Conservation (phyloP, 1,139 yeast genomes). For the Sugiyamaella novakii region DNA sequence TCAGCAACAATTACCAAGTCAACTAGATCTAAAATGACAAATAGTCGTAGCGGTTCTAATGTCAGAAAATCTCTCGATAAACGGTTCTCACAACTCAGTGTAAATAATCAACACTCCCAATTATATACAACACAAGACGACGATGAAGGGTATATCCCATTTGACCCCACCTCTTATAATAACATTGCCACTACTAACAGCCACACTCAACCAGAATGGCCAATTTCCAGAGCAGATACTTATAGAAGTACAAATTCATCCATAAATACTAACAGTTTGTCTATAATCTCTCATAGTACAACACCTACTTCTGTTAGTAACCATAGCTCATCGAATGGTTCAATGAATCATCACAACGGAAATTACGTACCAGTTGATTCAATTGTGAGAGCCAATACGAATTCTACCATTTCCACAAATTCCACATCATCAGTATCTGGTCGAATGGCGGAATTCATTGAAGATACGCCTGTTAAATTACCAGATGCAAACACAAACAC, state of each 20-base stretch:
- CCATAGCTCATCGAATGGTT: slow-evolving; percentile 8
- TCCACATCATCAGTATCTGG: slow-evolving; percentile 5
- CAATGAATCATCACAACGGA: background rate
- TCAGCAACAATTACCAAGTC: no score
- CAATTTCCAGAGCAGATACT: slow-evolving; percentile 32
- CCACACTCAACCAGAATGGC: slow-evolving; percentile 4
- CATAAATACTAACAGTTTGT: slow-evolving; percentile 31
- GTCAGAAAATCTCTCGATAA: no score
- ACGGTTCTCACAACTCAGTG: slow-evolving; percentile 1
- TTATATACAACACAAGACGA: slow-evolving; percentile 18
- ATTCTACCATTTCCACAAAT: slow-evolving; percentile 3
- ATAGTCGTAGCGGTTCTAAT: background rate
- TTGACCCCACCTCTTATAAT: slow-evolving; percentile 36
- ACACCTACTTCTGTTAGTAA: slow-evolving; percentile 45
- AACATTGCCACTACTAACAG: slow-evolving; percentile 16
- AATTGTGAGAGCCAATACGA: slow-evolving; percentile 12
- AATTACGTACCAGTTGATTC: background rate
- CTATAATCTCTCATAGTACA: slow-evolving; percentile 32
- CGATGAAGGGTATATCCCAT: slow-evolving; percentile 34
- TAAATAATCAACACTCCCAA: slow-evolving; percentile 3
- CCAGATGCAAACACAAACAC: slow-evolving; percentile 27
- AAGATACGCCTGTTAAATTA: slow-evolving; percentile 32
- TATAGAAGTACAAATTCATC: slow-evolving; percentile 33
- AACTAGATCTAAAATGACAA: background rate
- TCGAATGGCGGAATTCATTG: slow-evolving; percentile 17